These are phyloP conservation scores for Fraxinus albicans DNA, from an alignment of 305 asterid species.

Conservation along the genomic window DNA sequence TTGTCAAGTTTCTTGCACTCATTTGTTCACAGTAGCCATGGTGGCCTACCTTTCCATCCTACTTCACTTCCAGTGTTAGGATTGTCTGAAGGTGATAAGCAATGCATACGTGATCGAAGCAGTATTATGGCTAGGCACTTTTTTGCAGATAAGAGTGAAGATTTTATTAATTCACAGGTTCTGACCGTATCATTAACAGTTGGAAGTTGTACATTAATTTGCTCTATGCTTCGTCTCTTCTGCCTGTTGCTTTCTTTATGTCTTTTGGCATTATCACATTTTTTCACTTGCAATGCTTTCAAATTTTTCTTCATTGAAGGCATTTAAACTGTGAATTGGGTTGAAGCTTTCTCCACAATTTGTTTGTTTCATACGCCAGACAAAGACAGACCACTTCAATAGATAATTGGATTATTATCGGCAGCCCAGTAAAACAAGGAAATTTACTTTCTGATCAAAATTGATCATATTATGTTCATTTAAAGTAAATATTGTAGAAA, in stretches of 20 bases:
- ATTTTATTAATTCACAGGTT: constrained; percentile 91
- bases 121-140: constrained; percentile 99
- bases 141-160: constrained; percentile 92
- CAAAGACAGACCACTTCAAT: background rate
- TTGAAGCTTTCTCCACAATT: background rate
- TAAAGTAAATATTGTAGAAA: background rate
- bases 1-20: constrained; percentile 92
- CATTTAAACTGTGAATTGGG: background rate
- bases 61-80: constrained; percentile 89
- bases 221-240: background rate
- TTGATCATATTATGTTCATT: background rate
- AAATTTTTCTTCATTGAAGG: background rate
- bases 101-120: constrained; percentile 97
- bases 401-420: background rate
- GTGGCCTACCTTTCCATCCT: constrained; percentile 76
- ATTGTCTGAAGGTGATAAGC: constrained; percentile 91
- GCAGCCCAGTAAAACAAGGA: background rate
- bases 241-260: background rate
- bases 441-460: background rate
- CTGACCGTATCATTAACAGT: constrained; percentile 24
- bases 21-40: constrained; percentile 81
- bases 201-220: constrained; percentile 19
- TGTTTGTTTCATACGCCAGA: background rate
- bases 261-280: background rate
- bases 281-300: background rate